Evolutionary conservation across 2,329 filamentous ascomycete species (phyloP).

Genomic region (Byssoonygena ceratinophila): DNA sequence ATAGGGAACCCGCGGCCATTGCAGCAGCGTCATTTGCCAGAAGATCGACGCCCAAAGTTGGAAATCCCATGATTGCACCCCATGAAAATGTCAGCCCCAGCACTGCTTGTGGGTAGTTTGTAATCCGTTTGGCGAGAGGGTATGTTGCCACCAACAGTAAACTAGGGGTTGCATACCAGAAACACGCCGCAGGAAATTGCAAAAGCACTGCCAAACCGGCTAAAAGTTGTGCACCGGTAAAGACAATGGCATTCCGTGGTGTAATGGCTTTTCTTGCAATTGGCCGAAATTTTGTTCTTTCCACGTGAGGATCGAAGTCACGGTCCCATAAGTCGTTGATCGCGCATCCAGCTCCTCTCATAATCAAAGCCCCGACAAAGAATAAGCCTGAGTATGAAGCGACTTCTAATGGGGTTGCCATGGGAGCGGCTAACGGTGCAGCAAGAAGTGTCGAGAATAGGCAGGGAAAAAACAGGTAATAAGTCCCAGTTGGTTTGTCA

Average conservation of each 20-base stretch:
- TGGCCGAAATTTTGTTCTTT: slow-evolving; percentile 42
- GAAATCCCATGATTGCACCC: slow-evolving; percentile 41
- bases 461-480: slow-evolving; percentile 45
- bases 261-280: slow-evolving; percentile 44
- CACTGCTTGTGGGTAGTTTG: slow-evolving; percentile 44
- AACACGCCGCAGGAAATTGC: slow-evolving; percentile 34
- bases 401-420: slow-evolving; percentile 31
- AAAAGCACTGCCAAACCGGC: slow-evolving; percentile 35
- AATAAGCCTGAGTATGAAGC: slow-evolving; percentile 32
- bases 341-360: slow-evolving; percentile 43
- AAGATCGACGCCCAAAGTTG: slow-evolving; percentile 38
- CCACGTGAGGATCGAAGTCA: slow-evolving; percentile 44
- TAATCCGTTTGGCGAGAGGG: slow-evolving; percentile 44
- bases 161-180: slow-evolving; percentile 37
- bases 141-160: slow-evolving; percentile 39
- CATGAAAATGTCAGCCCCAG: slow-evolving; percentile 44
- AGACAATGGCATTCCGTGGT: slow-evolving; percentile 34
- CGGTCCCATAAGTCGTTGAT: slow-evolving; percentile 50
- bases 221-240: slow-evolving; percentile 36
- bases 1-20: slow-evolving; percentile 33
- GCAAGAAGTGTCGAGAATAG: slow-evolving; percentile 39
- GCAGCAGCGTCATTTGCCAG: slow-evolving; percentile 30
- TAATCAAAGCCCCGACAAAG: slow-evolving; percentile 38
- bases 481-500: slow-evolving; percentile 43
- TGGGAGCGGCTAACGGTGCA: slow-evolving; percentile 33